Evolutionary conservation across 192 early-diverging fungal genomes (phyloP), one percentile per base, ranked within the genome.

Genomic region (Backusella macrospora): DNA sequence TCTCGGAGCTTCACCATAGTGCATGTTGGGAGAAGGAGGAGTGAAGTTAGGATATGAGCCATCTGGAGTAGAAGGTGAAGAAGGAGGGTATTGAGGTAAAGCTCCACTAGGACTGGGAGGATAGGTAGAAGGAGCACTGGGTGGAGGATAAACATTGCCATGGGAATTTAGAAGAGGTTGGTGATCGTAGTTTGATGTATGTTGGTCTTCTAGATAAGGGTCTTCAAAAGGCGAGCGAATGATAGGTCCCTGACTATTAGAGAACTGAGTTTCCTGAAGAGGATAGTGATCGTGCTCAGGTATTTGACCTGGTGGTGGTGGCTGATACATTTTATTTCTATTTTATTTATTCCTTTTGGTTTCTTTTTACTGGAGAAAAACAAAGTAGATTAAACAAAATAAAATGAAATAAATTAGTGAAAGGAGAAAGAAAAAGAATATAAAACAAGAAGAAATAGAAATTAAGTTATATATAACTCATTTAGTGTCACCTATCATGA

Each of bases 1-100:
- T 39, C 79, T 65, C 10, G 85, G 85, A 6, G 82, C 73, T 8
- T 76, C 77, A 34, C 82, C 82, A 65, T 69, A 78, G 13, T 74
- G 74, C 48, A 76, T 23, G 21, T 72, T 72, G 43, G 79, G 81
- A 16, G 81, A 84, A 21, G 79, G 67, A 8, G 82, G 70, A 9
- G 48, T 21, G 14, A 65, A 52, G 8, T 65, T 52, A 16, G 71
- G 68, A 64, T 70, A 65, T 13, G 70, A 38, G 52, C 49, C 71
- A 26, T 70, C 74, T 18, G 52, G 52, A 59, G 52, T 21, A 13
- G 71, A 73, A 42, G 78, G 72, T n/a, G 76, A 75, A 1, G 79
- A 77, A 59, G 82, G 52, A 12, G 73, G 76, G 39, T 74, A 40
- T 26, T 43, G 38, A 15, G 71, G 62, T 10, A 73, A 39, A 76